phyloP scores from a whole-genome alignment of 2,329 filamentous ascomycete species.

The Cladorrhinum sp. region DNA sequence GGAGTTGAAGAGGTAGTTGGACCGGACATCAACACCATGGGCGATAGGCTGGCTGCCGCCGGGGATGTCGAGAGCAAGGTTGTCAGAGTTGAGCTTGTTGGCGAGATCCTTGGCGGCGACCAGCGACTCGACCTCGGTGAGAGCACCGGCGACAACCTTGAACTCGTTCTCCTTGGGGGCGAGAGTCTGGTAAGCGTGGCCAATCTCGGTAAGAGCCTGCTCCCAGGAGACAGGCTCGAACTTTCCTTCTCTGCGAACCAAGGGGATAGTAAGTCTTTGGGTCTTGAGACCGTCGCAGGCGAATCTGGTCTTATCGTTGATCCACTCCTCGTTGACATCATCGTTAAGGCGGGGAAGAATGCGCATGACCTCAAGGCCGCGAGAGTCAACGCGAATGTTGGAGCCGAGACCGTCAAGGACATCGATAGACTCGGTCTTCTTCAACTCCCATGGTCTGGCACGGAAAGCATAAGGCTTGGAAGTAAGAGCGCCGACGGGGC shows the following conservation, averaged over 20 bases:
- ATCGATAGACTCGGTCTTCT: slow-evolving; percentile 93
- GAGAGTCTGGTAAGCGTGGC: slow-evolving; percentile 72
- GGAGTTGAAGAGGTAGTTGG: slow-evolving; percentile 97
- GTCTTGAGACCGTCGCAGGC: slow-evolving; percentile 96
- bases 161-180: slow-evolving; percentile 89
- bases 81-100: slow-evolving; percentile 95
- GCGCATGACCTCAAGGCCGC: slow-evolving; percentile 94
- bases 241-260: slow-evolving; percentile 83
- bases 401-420: slow-evolving; percentile 90
- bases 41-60: slow-evolving; percentile 78
- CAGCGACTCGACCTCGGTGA: slow-evolving; percentile 88
- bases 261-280: slow-evolving; percentile 87
- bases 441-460: slow-evolving; percentile 93
- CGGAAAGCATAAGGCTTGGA: slow-evolving; percentile 98
- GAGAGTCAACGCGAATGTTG: slow-evolving; percentile 89
- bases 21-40: slow-evolving; percentile 88
- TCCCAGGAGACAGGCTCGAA: slow-evolving; percentile 95
- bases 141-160: slow-evolving; percentile 87
- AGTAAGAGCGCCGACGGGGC: slow-evolving; percentile 92
- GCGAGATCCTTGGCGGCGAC: slow-evolving; percentile 96
- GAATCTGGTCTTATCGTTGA: slow-evolving; percentile 97
- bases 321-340: slow-evolving; percentile 99
- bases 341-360: slow-evolving; percentile 91
- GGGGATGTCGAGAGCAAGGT: slow-evolving; percentile 87
- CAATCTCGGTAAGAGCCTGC: slow-evolving; percentile 86